phyloP scores from a whole-genome alignment of 2,329 filamentous ascomycete species.

The Apiospora phragmitis region DNA sequence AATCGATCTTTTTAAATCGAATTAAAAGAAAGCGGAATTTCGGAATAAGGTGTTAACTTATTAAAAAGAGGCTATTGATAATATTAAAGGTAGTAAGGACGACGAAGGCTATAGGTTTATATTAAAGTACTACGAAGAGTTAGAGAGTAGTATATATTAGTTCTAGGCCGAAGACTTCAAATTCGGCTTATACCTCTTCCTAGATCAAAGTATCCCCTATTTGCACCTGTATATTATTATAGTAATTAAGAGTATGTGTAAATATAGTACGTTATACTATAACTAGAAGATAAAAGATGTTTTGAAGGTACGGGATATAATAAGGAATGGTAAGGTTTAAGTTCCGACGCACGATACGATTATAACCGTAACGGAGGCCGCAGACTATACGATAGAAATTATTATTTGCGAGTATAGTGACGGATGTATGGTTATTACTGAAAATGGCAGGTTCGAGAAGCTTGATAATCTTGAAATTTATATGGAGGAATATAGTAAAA shows the following conservation, averaged over 20 bases:
- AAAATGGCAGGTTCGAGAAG: background rate
- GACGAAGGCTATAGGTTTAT: no score
- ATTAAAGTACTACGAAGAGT: slow-evolving; percentile 13
- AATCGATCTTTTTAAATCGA: no score
- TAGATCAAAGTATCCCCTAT: slow-evolving; percentile 21
- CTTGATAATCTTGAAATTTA: background rate
- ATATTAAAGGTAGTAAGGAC: no score
- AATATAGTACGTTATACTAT: slow-evolving; percentile 19
- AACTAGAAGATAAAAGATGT: slow-evolving; percentile 25
- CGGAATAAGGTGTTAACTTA: no score
- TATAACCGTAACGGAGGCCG: background rate
- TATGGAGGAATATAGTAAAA: background rate
- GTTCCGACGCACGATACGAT: background rate
- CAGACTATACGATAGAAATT: background rate
- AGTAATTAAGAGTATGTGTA: slow-evolving; percentile 4
- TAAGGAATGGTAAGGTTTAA: slow-evolving; percentile 5
- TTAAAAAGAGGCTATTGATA: no score
- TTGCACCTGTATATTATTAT: slow-evolving; percentile 25
- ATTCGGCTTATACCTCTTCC: slow-evolving; percentile 24
- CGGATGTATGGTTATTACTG: background rate
- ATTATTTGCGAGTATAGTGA: background rate
- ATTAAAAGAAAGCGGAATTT: no score
- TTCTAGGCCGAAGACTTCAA: slow-evolving; percentile 20
- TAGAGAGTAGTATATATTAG: slow-evolving; percentile 9
- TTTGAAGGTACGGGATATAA: slow-evolving; percentile 19